These are phyloP conservation scores for Mycosphaerella sp. DNA, from an alignment of 2,329 filamentous ascomycete species.

Conservation along the genomic window DNA sequence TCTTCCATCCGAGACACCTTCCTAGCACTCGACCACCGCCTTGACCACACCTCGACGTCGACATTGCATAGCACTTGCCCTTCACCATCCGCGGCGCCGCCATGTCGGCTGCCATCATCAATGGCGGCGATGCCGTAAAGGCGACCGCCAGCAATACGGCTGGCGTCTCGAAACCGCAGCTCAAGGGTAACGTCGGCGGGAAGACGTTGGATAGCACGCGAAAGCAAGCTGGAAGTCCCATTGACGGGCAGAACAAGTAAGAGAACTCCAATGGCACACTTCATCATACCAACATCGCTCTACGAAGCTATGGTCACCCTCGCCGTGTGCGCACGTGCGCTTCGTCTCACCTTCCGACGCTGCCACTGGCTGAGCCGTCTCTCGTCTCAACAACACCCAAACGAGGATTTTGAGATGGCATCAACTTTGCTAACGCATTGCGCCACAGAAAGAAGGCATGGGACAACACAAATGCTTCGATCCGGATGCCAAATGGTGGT, in stretches of 20 bases:
- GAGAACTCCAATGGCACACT: constrained; percentile 26
- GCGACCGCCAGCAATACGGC: constrained; percentile 6
- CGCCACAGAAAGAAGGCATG: constrained; percentile 8
- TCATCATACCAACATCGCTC: background rate
- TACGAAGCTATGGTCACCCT: background rate
- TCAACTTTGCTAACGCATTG: background rate
- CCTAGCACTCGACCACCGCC: background rate
- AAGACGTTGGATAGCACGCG: constrained; percentile 49
- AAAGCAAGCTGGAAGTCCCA: constrained; percentile 51
- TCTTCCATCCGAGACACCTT: constrained; percentile 1
- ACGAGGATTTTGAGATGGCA: background rate
- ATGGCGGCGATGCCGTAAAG: constrained; percentile 25
- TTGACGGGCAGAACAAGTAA: constrained; percentile 51
- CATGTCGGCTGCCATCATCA: constrained; percentile 30
- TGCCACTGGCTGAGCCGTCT: constrained; percentile 6
- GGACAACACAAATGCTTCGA: constrained; percentile 7
- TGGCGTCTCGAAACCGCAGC: constrained; percentile 34
- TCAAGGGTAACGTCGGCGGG: constrained; percentile 47
- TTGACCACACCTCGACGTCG: background rate
- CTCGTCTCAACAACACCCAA: background rate
- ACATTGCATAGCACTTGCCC: constrained; percentile 11
- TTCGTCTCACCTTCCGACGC: constrained; percentile 1
- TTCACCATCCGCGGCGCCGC: constrained; percentile 15
- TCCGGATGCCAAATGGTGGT: constrained; percentile 46
- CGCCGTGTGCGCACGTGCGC: constrained; percentile 5